Base-by-base conservation (phyloP, 768 basidiomycete species). In the Scleroderma bovista region DNA sequence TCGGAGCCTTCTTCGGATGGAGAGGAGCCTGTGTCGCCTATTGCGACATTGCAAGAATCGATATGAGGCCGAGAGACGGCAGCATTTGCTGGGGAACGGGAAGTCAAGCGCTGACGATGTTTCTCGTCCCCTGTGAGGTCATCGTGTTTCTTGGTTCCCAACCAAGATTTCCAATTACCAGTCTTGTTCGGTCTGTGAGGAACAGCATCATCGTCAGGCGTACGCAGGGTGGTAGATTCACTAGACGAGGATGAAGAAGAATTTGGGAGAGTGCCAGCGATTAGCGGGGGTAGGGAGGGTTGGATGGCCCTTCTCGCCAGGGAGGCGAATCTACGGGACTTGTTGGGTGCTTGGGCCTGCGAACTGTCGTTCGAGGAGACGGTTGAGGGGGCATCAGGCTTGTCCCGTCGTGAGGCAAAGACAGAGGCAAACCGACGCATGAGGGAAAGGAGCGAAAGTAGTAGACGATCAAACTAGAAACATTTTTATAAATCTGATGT, bases 381-480 rank as follows among this genome's bases (percentile, higher is more conserved):
- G 26, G 47, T 33, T 5, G 58, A 31, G 19, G 55, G 38, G 13
- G 45, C 50, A 50, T 62, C 57, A n/a, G 60, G 48, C 55, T 57
- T 63, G 65, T 68, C 63, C 57, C 71, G 73, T 60, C 70, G 65
- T 32, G 65, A 62, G 60, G 65, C 59, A 57, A 87, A 79, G 59
- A 81, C 77, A 45, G 81, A 77, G 50, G 76, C 76, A 62, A 88
- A 68, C 57, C 84, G 79, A 60, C 82, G 82, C 84, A 86, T 86
- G 54, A 55, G 51, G 53, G 66, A 50, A 44, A 38, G 44, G 42
- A 51, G 26, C 58, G 53, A 60, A 59, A 57, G 59, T 61, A 12
- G 39, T 29, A 17, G 33, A 29, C 44, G 44, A 46, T 41, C 39
- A 50, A 34, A 24, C 66, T 54, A 60, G 52, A 52, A n/a, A 51